Percentiles rank a stretch among this genome's conserved stretches.
Evolutionary conservation across 2,329 filamentous ascomycete genomes (phyloP).

Genomic region (Monilinia aucupariae): DNA sequence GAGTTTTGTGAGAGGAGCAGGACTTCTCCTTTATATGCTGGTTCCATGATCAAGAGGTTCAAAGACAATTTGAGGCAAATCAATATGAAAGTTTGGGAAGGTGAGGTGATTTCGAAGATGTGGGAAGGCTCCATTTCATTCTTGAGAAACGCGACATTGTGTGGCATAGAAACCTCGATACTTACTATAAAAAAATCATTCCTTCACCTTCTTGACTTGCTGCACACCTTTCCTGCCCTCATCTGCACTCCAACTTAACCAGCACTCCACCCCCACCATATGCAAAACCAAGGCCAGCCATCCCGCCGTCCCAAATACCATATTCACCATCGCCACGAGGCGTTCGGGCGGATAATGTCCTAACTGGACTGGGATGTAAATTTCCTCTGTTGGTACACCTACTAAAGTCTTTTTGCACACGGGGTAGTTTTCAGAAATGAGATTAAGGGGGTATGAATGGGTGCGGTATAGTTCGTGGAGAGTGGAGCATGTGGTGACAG

Average conservation of each 20-base stretch:
- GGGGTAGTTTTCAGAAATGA: slow-evolving; percentile 1
- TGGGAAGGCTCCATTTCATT: no score
- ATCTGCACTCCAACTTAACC: neutral
- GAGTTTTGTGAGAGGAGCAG: no score
- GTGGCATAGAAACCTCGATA: neutral
- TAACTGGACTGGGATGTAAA: neutral
- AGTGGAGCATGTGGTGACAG: neutral
- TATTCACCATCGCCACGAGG: neutral
- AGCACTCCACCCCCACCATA: neutral
- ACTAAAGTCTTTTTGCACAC: neutral
- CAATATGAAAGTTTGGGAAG: no score
- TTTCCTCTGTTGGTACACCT: neutral
- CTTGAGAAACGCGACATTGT: no score
- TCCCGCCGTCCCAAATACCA: slow-evolving; percentile 1
- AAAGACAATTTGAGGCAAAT: no score
- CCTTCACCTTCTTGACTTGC: neutral
- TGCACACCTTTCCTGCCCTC: neutral
- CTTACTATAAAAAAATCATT: neutral
- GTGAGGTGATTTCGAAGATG: no score
- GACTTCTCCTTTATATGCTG: no score
- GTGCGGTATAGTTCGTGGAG: neutral
- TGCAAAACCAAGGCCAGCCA: neutral
- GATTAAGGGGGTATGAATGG: neutral
- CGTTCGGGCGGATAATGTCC: neutral
- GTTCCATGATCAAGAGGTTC: no score